phyloP scores from a whole-genome alignment of 441 rosid genomes.

The Cnidoscolus chayamansa region DNA sequence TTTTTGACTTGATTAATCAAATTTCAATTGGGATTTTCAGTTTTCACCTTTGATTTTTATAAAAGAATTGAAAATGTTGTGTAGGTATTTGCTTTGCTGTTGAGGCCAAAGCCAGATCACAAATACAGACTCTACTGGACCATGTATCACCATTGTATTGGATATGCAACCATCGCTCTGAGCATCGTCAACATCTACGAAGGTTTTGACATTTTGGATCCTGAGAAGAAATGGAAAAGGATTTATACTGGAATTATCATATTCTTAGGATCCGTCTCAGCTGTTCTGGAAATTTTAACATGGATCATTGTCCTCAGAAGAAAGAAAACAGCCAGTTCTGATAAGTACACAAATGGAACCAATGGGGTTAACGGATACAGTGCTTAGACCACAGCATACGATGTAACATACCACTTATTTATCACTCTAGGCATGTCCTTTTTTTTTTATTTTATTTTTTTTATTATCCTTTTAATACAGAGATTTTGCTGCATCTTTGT shows the following conservation, averaged over 20 bases:
- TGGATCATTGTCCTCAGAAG: constrained; percentile 40
- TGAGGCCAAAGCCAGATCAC: constrained; percentile 58
- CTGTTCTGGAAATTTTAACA: constrained; percentile 36
- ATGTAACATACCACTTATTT: too few relatives aligned
- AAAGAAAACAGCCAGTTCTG: constrained; percentile 26
- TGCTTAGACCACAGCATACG: constrained; percentile 8
- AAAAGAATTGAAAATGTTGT: background rate
- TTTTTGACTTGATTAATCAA: too few relatives aligned
- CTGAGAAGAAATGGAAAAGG: constrained; percentile 41
- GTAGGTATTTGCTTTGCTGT: constrained; percentile 42
- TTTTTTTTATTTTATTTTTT: too few relatives aligned
- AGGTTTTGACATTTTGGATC: constrained; percentile 46
- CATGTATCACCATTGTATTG: constrained; percentile 47
- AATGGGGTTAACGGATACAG: constrained; percentile 19
- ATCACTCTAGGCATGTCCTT: too few relatives aligned
- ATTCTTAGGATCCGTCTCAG: constrained; percentile 30
- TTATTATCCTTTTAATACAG: too few relatives aligned
- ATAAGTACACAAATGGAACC: constrained; percentile 24
- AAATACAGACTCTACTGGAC: constrained; percentile 59
- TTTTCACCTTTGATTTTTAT: too few relatives aligned
- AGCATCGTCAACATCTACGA: constrained; percentile 45
- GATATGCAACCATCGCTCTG: constrained; percentile 40
- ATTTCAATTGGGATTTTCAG: too few relatives aligned
- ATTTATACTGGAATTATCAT: constrained; percentile 36
- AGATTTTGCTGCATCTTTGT: too few relatives aligned